These are phyloP conservation scores for Pterulicium gracile DNA, from an alignment of 1,284 basidiomycete genomes.

Conservation along the genomic window DNA sequence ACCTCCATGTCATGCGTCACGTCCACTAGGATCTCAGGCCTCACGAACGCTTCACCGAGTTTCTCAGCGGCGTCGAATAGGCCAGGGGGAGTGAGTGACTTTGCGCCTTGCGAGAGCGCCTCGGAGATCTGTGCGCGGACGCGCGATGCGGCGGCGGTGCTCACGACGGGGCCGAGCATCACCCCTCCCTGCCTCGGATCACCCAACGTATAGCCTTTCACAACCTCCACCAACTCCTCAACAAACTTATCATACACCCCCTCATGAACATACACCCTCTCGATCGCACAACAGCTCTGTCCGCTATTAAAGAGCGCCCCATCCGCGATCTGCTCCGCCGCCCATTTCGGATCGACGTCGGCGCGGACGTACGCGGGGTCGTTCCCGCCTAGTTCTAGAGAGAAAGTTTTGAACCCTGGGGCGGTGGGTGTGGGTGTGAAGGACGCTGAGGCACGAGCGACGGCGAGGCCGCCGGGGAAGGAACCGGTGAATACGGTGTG, in stretches of 20 bases:
- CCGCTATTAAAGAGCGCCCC: slow-evolving; percentile 95
- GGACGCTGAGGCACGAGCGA: slow-evolving; percentile 21
- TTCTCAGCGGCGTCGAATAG: slow-evolving; percentile 59
- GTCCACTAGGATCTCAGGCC: slow-evolving; percentile 80
- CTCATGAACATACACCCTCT: slow-evolving; percentile 92
- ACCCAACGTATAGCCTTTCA: slow-evolving; percentile 80
- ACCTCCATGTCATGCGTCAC: slow-evolving; percentile 91
- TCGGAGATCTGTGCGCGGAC: slow-evolving; percentile 83
- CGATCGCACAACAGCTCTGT: slow-evolving; percentile 83
- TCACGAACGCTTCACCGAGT: slow-evolving; percentile 79
- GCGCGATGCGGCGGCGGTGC: slow-evolving; percentile 69
- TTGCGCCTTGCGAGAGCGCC: slow-evolving; percentile 77
- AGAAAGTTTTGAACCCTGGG: slow-evolving; percentile 44
- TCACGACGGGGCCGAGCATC: slow-evolving; percentile 87
- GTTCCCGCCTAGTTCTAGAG: slow-evolving; percentile 80
- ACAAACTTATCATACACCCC: slow-evolving; percentile 77
- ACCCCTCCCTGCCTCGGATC: slow-evolving; percentile 71
- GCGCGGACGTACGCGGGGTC: slow-evolving; percentile 89
- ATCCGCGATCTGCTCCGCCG: slow-evolving; percentile 82
- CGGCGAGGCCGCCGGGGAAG: slow-evolving; percentile 53
- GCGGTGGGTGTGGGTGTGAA: slow-evolving; percentile 28
- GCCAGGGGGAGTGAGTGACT: slow-evolving; percentile 60
- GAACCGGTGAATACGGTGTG: slow-evolving; percentile 92
- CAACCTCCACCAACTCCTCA: slow-evolving; percentile 58
- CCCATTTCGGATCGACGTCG: slow-evolving; percentile 80